A percentile compares a stretch with the other conserved stretches of the same genome.
Conservation (phyloP, 2,329 filamentous ascomycete genomes). For the Aschersonia sp. region DNA sequence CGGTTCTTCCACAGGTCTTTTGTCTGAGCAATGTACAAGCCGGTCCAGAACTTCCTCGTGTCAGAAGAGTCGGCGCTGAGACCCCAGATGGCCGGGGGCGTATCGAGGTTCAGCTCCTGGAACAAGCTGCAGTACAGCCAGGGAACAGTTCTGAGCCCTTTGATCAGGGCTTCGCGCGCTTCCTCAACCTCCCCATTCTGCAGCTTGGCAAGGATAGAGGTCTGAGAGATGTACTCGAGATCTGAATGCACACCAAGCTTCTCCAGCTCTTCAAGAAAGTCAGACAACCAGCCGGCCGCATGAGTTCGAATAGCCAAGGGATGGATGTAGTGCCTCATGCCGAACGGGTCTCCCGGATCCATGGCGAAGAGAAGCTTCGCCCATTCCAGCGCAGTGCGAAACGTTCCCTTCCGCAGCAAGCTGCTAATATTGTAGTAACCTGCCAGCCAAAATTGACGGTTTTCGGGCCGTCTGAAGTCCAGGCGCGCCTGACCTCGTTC, state of each 20-base stretch:
- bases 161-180: slow-evolving; percentile 48
- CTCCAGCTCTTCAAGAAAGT: slow-evolving; percentile 40
- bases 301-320: slow-evolving; percentile 70
- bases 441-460: slow-evolving; percentile 84
- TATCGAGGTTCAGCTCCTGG: slow-evolving; percentile 62
- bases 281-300: slow-evolving; percentile 61
- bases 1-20: slow-evolving; percentile 81
- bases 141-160: slow-evolving; percentile 59
- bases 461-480: slow-evolving; percentile 70
- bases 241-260: slow-evolving; percentile 21
- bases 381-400: slow-evolving; percentile 88
- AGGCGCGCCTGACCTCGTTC: slow-evolving; percentile 67
- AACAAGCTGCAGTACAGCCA: slow-evolving; percentile 78
- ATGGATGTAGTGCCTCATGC: slow-evolving; percentile 66
- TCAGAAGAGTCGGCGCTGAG: slow-evolving; percentile 44
- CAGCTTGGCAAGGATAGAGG: slow-evolving; percentile 59
- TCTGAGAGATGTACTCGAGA: slow-evolving; percentile 60
- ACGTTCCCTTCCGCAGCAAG: slow-evolving; percentile 80
- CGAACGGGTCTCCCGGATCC: slow-evolving; percentile 69
- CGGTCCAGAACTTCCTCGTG: slow-evolving; percentile 51
- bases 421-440: slow-evolving; percentile 81
- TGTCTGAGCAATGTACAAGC: slow-evolving; percentile 60
- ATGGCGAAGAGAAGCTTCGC: slow-evolving; percentile 69
- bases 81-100: slow-evolving; percentile 75
- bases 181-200: slow-evolving; percentile 52